Conservation (phyloP, 768 basidiomycete genomes). For the Tephrocybe sp. region DNA sequence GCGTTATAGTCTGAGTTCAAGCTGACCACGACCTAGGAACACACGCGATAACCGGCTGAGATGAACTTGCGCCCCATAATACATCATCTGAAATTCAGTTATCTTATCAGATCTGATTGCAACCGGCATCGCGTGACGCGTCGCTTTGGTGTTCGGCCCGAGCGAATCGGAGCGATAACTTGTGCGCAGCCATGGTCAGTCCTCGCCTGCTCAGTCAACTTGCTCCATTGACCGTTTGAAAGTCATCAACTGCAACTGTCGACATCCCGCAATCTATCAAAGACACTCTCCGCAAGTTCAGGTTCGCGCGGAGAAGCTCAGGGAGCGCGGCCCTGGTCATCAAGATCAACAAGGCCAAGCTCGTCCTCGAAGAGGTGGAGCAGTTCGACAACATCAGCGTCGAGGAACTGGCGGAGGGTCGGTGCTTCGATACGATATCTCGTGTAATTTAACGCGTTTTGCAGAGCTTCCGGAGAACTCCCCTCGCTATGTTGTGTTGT, state of each 20-base stretch:
- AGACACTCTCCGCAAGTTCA: conserved; percentile 80
- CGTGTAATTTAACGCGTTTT: conserved; percentile 1
- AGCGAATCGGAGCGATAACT: too few relatives aligned
- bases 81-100: conserved; percentile 1
- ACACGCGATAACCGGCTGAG: conserved; percentile 1
- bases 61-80: not conserved
- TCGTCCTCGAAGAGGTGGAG: conserved; percentile 83
- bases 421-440: not conserved
- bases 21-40: conserved; percentile 4
- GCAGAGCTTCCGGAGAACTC: conserved; percentile 86
- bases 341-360: conserved; percentile 85
- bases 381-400: conserved; percentile 74
- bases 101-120: conserved; percentile 19
- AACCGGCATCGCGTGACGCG: not conserved
- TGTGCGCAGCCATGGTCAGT: conserved; percentile 32
- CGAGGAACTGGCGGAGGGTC: conserved; percentile 88
- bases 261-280: conserved; percentile 83
- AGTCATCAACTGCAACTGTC: conserved; percentile 80
- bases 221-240: conserved; percentile 9
- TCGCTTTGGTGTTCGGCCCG: not conserved
- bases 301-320: conserved; percentile 65
- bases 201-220: conserved; percentile 3
- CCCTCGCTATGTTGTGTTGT: conserved; percentile 84
- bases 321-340: conserved; percentile 81
- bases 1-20: conserved; percentile 7